Evolutionary conservation across 1,284 basidiomycete species (phyloP), one percentile per base, ranked within the genome.

Genomic region (Fomitopsis pinicola): DNA sequence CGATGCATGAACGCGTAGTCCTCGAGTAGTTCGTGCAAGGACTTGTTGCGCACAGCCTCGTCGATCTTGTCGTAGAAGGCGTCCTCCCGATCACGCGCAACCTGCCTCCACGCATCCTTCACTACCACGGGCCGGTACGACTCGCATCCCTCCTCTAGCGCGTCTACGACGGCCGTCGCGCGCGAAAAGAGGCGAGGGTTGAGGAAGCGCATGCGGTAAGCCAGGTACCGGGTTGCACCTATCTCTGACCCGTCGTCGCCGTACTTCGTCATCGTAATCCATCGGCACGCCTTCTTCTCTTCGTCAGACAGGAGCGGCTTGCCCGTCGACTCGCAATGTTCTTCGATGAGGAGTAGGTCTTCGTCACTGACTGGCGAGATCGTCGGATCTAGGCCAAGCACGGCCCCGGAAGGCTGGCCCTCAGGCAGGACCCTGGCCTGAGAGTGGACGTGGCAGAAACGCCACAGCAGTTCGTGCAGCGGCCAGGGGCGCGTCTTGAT

Each of bases 71-170:
- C 48, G 28, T 30, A 7, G 17, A 28, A 12, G 4, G 48, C 30
- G 48, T 33, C 35, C 55, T 66, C 66, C 0, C 62, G 52, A 0
- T 12, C 45, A 0, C 63, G 59, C 1, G 58, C 48, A 2, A 63
- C 17, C 35, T 62, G 63, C 0, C 62, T 60, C 64, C 66, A 66
- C 1, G 64, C 50, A 7, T 67, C 66, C 57, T 67, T 67, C 50
- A 67, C n/a, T 42, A 63, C 60, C 26, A 46, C 48, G 15, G 19
- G 28, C 42, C 19, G 7, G 14, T 57, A 26, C 44, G 40, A 40
- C 22, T 22, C 22, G 22, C 22, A 22, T 53, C 33, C 10, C 30
- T 46, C 42, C 48, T 50, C 28, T 26, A 64, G 42, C 3, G 56
- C 56, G 14, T 42, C 33, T 63, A 63, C 64, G 14, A 63, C 60